Evolutionary conservation across 139 green algal species (phyloP).

Genomic region (Chlamydomonas eustigma): DNA sequence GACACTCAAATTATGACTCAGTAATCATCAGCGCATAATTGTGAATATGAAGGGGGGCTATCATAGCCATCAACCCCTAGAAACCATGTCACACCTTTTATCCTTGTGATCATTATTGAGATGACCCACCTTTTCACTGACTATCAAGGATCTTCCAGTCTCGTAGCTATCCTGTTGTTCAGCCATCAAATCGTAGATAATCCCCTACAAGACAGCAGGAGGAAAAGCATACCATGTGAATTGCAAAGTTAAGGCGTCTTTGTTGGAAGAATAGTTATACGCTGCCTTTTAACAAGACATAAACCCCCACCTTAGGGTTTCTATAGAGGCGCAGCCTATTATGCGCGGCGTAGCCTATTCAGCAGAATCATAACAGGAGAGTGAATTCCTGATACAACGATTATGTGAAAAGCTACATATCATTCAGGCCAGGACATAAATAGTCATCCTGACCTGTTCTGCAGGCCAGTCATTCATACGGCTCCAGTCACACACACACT

Average conservation of each 20-base stretch:
- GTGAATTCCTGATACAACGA: too few relatives aligned
- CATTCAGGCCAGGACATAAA: too few relatives aligned
- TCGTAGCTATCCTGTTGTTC: background rate
- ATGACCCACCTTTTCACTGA: background rate
- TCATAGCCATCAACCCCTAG: background rate
- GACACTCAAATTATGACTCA: too few relatives aligned
- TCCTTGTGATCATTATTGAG: background rate
- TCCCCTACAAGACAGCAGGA: background rate
- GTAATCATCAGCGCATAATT: too few relatives aligned
- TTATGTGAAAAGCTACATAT: too few relatives aligned
- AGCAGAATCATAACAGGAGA: too few relatives aligned
- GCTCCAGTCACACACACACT: constrained; percentile 6
- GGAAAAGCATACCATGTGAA: background rate
- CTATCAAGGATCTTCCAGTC: background rate
- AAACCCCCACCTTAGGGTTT: too few relatives aligned
- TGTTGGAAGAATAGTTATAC: background rate
- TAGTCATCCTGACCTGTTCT: constrained; percentile 1
- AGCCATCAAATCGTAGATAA: constrained; percentile 1
- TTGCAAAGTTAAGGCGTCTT: background rate
- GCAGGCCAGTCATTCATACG: constrained; percentile 9
- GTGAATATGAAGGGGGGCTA: too few relatives aligned
- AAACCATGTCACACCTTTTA: background rate
- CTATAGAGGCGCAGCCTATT: too few relatives aligned
- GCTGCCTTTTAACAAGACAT: background rate
- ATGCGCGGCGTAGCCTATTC: too few relatives aligned